These are phyloP conservation scores for Penicillium longicatenatum DNA, from an alignment of 495 filamentous ascomycete species.

Conservation along the genomic window DNA sequence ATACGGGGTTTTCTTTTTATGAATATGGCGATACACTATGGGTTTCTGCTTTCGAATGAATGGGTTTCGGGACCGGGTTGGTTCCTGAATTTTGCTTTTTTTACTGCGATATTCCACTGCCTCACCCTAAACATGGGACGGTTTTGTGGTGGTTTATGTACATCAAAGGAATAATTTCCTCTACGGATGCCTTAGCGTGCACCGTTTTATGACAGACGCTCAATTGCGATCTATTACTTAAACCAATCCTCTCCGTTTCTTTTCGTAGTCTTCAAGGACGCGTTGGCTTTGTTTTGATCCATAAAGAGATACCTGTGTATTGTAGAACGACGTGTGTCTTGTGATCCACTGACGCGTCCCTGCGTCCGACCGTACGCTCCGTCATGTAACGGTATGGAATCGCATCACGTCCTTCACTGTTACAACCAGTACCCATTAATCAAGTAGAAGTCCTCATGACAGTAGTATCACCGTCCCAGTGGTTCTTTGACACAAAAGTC, in stretches of 20 bases:
- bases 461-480: background rate
- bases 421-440: background rate
- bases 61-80: slow-evolving; percentile 48
- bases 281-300: slow-evolving; percentile 1
- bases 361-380: background rate
- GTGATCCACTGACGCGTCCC: too few species aligned
- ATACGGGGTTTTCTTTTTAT: slow-evolving; percentile 52
- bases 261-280: background rate
- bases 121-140: slow-evolving; percentile 31
- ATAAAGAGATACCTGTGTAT: too few species aligned
- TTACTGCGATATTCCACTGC: slow-evolving; percentile 40
- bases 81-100: slow-evolving; percentile 37
- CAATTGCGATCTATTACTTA: slow-evolving; percentile 38
- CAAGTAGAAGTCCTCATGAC: background rate
- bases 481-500: background rate
- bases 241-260: slow-evolving; percentile 11
- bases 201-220: slow-evolving; percentile 45
- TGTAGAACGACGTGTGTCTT: too few species aligned
- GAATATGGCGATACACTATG: slow-evolving; percentile 53
- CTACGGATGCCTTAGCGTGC: slow-evolving; percentile 35
- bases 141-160: slow-evolving; percentile 49
- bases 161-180: slow-evolving; percentile 38
- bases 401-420: background rate
- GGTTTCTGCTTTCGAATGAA: slow-evolving; percentile 50
- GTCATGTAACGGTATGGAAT: background rate